Base-by-base conservation (phyloP, 495 filamentous ascomycete species). In the Penicillium taxi region DNA sequence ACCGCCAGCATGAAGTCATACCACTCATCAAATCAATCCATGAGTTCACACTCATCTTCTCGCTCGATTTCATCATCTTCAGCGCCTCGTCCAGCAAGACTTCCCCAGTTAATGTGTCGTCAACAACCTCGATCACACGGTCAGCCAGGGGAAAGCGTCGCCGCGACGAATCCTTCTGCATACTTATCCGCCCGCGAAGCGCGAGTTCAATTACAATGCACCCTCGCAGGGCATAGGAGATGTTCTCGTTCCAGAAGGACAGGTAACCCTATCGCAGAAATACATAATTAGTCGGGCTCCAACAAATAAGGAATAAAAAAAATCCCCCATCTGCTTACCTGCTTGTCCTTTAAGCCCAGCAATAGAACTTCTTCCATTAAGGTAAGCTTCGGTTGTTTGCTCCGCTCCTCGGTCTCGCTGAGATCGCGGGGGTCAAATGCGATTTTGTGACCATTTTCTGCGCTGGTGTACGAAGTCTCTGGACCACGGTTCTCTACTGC, bases 231-330 rank as follows among this genome's bases (percentile, higher is more conserved):
- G 91, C 91, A 61, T 98, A 98, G 19, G 88, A 95, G 41, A 98
- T 98, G 63, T 98, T 96, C 63, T 98, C 91, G 58, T 98, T 98
- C 91, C 91, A 98, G 66, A 96, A 96, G 6, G 93, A 96, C 42
- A 96, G 79, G 61, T 96, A 95, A 45, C 91, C 91, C 86, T 94
- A 51, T 44, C 32, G 50, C 26, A 21, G 34, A n/a, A 20, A 13
- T 12, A n/a, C 24, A 9, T 9, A 19, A 7, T 25, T n/a, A n/a
- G n/a, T 28, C 5, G 5, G 11, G 26, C 20, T 8, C 20, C 20
- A 24, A 9, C 32, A n/a, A 15, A 13, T 3, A 15, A 22, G 17
- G 2, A 35, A n/a, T 16, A 33, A 11, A 13, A 16, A 8, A 24
- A 15, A 8, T 27, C 14, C 22, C 21, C 9, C 8, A 37, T 34